Evolutionary conservation across 768 basidiomycete species (phyloP), one percentile per base, ranked within the genome.

Genomic region (Mycena galopus): DNA sequence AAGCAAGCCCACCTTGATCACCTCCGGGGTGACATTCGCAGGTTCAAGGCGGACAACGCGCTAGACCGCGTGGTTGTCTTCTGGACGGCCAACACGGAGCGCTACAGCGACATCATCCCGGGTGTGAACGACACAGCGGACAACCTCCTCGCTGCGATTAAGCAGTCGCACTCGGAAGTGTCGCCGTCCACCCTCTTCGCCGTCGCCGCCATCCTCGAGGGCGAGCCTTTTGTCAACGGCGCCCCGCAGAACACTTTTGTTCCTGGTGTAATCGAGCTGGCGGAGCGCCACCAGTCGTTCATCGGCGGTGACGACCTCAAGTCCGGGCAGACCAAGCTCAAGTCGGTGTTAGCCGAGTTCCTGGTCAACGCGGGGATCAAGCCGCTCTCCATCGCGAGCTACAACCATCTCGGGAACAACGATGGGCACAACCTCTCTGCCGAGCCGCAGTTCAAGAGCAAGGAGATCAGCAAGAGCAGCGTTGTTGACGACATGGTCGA

Each of bases 241-340:
- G 96, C 97, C 12, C 97, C 97, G 8, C 97, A 99, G 88, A 99
- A 99, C 89, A 98, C 97, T 4, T 98, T 98, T 77, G 96, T 99
- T 29, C 97, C 97, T 0, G 97, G 97, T 74, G 92, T 93, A 77
- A 94, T 99, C 79, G 90, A 91, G 76, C 94, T 99, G 75, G 96
- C 97, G 50, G 97, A 98, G 86, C 89, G 92, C 73, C 84, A 93
- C 77, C 86, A 92, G 78, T 92, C 95, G 9, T 99, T 98, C 88
- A 98, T 99, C 77, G 97, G 95, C 56, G 97, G 97, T 39, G 97
- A 98, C 79, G 97, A 99, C 80, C 92, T 98, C 83, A 98, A 99
- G 88, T 96, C 95, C 9, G 97, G 97, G 10, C 97, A 98, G 88
- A 97, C 97, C 58, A 96, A 96, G 85, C 92, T 98, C 85, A 98